Conservation (phyloP, 2,329 filamentous ascomycete genomes). For the Fusarium longipes region DNA sequence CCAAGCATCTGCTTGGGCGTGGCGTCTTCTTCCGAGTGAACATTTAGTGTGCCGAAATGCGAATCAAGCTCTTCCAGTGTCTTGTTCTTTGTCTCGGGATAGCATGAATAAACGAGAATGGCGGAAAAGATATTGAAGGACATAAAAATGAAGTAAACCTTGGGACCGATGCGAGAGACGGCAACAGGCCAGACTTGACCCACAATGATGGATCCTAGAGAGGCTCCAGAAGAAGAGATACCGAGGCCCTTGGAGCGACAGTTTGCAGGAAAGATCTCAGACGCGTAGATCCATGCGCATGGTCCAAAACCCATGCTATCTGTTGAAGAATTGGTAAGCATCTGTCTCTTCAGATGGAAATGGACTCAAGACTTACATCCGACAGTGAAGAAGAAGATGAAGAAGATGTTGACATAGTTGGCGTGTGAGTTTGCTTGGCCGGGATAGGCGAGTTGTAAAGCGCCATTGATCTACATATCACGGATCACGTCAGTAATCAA, state of each 20-base stretch:
- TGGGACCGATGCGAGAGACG: slow-evolving; percentile 1
- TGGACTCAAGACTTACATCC: neutral
- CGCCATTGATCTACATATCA: slow-evolving; percentile 8
- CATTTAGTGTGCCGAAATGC: slow-evolving; percentile 18
- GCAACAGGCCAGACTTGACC: slow-evolving; percentile 24
- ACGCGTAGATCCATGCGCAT: slow-evolving; percentile 23
- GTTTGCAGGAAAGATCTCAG: slow-evolving; percentile 25
- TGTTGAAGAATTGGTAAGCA: neutral
- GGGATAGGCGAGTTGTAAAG: slow-evolving; percentile 11
- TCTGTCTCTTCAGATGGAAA: rapidly evolving
- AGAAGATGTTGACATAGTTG: slow-evolving; percentile 26
- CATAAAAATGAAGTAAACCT: slow-evolving; percentile 25
- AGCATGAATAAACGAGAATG: slow-evolving; percentile 18
- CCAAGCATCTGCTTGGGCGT: slow-evolving; percentile 25
- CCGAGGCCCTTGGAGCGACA: slow-evolving; percentile 22
- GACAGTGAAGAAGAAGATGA: slow-evolving; percentile 20
- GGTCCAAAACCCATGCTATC: slow-evolving; percentile 26
- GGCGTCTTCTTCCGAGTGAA: slow-evolving; percentile 21
- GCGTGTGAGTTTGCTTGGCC: slow-evolving; percentile 16
- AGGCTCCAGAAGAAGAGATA: slow-evolving; percentile 17
- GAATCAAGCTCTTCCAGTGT: slow-evolving; percentile 20
- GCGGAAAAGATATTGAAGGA: slow-evolving; percentile 15
- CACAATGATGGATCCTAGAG: slow-evolving; percentile 15
- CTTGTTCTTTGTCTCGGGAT: slow-evolving; percentile 20
- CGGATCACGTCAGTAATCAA: neutral